phyloP scores from a whole-genome alignment of 768 basidiomycete species.

The Tylopilus vinaceipallidus region DNA sequence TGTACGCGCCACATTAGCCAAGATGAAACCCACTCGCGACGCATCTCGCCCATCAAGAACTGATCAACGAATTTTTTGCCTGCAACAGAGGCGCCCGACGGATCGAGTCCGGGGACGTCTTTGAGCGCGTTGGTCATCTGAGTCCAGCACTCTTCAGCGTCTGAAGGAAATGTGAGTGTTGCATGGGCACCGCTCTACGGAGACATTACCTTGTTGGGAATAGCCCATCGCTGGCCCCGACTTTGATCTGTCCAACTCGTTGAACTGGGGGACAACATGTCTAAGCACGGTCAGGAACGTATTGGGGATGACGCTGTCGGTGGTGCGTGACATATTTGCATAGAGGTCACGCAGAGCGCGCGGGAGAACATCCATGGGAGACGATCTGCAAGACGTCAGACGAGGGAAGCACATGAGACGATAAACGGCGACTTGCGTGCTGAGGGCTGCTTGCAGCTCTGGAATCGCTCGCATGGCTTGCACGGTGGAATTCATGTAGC shows the following conservation, averaged over 20 bases:
- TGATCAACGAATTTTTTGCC: conserved; percentile 71
- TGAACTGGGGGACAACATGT: conserved; percentile 86
- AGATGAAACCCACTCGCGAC: conserved; percentile 50
- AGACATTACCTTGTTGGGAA: conserved; percentile 70
- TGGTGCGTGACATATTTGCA: conserved; percentile 67
- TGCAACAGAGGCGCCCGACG: conserved; percentile 28
- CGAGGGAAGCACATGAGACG: not conserved
- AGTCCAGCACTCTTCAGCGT: conserved; percentile 90
- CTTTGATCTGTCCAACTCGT: conserved; percentile 57
- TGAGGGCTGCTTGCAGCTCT: conserved; percentile 75
- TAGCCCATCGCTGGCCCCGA: conserved; percentile 46
- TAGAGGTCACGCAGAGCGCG: conserved; percentile 70
- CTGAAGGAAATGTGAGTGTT: conserved; percentile 34
- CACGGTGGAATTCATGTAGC: conserved; percentile 95
- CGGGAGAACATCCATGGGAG: conserved; percentile 42
- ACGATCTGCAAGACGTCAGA: conserved; percentile 24
- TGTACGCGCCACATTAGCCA: conserved; percentile 10
- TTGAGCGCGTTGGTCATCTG: conserved; percentile 71
- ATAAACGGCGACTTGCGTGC: conserved; percentile 40
- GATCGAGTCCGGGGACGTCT: conserved; percentile 55
- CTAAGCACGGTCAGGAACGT: conserved; percentile 70
- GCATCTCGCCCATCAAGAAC: conserved; percentile 76
- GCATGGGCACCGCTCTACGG: not conserved
- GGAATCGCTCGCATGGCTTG: conserved; percentile 94
- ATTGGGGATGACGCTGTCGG: conserved; percentile 70